Percentiles rank a stretch among this genome's conserved stretches.
Conservation (phyloP, 805 yeast genomes). For the Lipomyces japonicus region DNA sequence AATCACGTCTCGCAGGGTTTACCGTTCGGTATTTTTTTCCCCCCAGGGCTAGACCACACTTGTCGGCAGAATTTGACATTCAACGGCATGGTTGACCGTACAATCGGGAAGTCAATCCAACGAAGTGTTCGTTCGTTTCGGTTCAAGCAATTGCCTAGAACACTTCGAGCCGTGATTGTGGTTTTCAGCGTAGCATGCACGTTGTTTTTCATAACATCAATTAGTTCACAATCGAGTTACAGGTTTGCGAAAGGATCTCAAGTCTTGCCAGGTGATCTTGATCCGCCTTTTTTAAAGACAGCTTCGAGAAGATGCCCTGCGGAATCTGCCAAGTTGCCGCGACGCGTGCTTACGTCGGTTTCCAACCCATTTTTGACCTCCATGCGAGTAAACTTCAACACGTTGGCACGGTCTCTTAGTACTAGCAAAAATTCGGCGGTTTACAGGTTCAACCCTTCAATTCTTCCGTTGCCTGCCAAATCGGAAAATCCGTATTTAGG, state of each 20-base stretch:
- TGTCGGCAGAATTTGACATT: no score
- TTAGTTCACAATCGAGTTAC: slow-evolving; percentile 1
- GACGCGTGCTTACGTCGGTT: slow-evolving; percentile 16
- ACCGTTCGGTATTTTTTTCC: no score
- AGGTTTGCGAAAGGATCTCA: background rate
- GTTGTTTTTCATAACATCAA: slow-evolving; percentile 5
- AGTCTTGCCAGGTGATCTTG: slow-evolving; percentile 24
- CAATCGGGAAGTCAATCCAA: slow-evolving; percentile 4
- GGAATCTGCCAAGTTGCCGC: slow-evolving; percentile 4
- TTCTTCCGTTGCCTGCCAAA: slow-evolving; percentile 19
- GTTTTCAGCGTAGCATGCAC: background rate
- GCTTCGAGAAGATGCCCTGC: slow-evolving; percentile 21
- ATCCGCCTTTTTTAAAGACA: slow-evolving; percentile 22
- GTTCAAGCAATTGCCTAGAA: slow-evolving; percentile 14
- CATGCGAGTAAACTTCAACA: slow-evolving; percentile 24
- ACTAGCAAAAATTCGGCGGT: slow-evolving; percentile 4
- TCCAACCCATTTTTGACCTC: slow-evolving; percentile 26
- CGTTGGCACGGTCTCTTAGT: background rate
- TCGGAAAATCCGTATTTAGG: slow-evolving; percentile 23
- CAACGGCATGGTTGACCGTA: background rate
- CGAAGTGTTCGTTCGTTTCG: slow-evolving; percentile 18
- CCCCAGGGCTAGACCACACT: no score
- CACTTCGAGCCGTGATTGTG: slow-evolving; percentile 5
- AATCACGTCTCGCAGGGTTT: no score
- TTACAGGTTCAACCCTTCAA: slow-evolving; percentile 19